Evolutionary conservation across 768 basidiomycete genomes (phyloP), one percentile per base, ranked within the genome.

Genomic region (Panellus pusillus): DNA sequence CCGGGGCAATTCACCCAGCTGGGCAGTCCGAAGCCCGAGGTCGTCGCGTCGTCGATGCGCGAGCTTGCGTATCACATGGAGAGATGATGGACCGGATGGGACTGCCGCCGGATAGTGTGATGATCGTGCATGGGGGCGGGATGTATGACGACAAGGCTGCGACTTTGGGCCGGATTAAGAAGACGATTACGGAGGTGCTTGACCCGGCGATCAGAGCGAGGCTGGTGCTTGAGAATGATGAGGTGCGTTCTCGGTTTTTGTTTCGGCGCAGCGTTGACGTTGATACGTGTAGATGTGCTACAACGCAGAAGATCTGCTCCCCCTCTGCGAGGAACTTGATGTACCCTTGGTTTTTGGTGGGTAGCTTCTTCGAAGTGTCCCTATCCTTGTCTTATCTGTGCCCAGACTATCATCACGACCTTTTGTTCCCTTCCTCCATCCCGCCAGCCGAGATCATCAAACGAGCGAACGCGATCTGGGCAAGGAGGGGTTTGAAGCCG

Each of bases 211-310:
- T 92, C 53, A 82, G 88, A 55, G 77, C 77, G 13, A 78, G 95
- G 41, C 67, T 95, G 18, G 93, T 93, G 2, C 74, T 94, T n/a
- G 95, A 98, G 70, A 98, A 97, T 55, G 95, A 97, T 60, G 95
- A 98, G 74, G 91, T 89, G 52, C 38, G 72, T 38, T 20, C 28
- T 28, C 32, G 14, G n/a, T 50, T 8, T 8, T 36, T 20, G 5
- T 9, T 31, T 3, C 27, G 6, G n/a, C 11, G 9, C 14, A 8
- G 20, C 11, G 18, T 47, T 37, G 19, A 44, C 24, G 17, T 35
- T 28, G 17, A 15, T 1, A 18, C 49, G 14, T 40, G 9, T 44
- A 80, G 78, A 63, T 97, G 60, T 96, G 93, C 64, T 97, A 94
- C 69, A 91, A 83, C 47, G 87, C 89, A 1, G 91, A 91, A 55